These are phyloP conservation scores for Oryza longistaminata DNA, from an alignment of 176 grass and related monocot species.

Conservation along the genomic window DNA sequence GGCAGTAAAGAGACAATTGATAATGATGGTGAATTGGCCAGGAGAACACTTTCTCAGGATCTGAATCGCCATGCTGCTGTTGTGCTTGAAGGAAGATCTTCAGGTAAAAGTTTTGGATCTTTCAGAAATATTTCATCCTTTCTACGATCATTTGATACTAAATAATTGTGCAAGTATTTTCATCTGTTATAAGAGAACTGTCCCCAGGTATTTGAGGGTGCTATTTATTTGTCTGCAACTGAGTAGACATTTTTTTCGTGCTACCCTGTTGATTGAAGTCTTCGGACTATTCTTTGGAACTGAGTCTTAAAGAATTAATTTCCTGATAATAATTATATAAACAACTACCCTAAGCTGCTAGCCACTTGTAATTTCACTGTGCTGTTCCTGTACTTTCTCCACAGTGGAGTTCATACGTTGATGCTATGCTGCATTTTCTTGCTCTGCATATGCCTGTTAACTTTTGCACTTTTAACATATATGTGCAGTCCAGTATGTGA, in stretches of 20 bases:
- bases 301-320: neutral
- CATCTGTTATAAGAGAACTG: constrained; percentile 27
- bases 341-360: constrained; percentile 4
- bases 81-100: constrained; percentile 89
- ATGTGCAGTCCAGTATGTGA: neutral
- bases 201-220: neutral
- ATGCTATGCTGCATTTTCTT: constrained; percentile 11
- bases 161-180: constrained; percentile 17
- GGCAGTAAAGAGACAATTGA: constrained; percentile 76
- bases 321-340: neutral
- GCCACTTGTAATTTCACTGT: constrained; percentile 16
- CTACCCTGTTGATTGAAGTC: neutral
- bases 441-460: constrained; percentile 14
- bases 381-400: neutral
- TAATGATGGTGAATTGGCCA: constrained; percentile 60
- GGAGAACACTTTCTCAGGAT: constrained; percentile 83
- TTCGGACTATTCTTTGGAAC: neutral
- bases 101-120: constrained; percentile 52
- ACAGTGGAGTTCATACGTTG: neutral
- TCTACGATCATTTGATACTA: neutral
- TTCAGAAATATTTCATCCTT: neutral
- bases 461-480: neutral
- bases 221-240: constrained; percentile 1
- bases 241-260: neutral
- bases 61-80: constrained; percentile 95